phyloP scores from a whole-genome alignment of 2,329 filamentous ascomycete genomes.

The Zymoseptoria pseudotritici region DNA sequence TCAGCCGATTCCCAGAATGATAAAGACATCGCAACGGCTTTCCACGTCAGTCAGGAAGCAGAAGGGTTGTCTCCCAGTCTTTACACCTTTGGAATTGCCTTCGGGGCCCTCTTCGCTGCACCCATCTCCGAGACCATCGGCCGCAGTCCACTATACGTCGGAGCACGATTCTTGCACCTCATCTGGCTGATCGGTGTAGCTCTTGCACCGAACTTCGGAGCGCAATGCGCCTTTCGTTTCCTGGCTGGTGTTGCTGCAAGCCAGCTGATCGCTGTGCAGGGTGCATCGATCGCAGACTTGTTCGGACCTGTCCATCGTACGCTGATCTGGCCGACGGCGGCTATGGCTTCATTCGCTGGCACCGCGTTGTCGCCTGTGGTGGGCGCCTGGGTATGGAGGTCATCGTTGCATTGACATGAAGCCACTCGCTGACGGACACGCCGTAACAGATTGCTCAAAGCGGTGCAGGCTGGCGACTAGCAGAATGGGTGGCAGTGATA shows the following conservation, averaged over 20 bases:
- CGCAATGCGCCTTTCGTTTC: conserved; percentile 21
- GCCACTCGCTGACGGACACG: not conserved
- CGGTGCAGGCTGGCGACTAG: conserved; percentile 29
- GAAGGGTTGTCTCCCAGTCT: conserved; percentile 31
- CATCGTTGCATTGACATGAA: not conserved
- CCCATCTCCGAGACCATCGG: conserved; percentile 36
- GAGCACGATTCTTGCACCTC: conserved; percentile 13
- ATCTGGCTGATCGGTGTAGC: conserved; percentile 17
- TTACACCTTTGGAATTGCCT: conserved; percentile 39
- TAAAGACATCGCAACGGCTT: conserved; percentile 5
- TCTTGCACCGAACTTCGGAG: conserved; percentile 20
- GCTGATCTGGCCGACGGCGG: conserved; percentile 18
- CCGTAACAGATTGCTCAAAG: not conserved
- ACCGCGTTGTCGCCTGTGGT: conserved; percentile 13
- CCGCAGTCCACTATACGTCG: conserved; percentile 21
- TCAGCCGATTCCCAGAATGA: conserved; percentile 16
- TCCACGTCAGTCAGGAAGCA: conserved; percentile 19
- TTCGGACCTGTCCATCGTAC: conserved; percentile 19
- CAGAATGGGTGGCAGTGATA: conserved; percentile 32
- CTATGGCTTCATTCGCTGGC: conserved; percentile 14
- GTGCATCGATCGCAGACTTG: conserved; percentile 22
- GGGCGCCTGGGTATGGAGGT: conserved; percentile 8
- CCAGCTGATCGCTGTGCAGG: conserved; percentile 19
- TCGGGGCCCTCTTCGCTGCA: conserved; percentile 33
- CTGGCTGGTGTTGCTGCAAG: conserved; percentile 21